A percentile compares a stretch with the other conserved stretches of the same genome.
Conservation (phyloP, 2,329 filamentous ascomycete genomes). For the Fonsecaea nubica region DNA sequence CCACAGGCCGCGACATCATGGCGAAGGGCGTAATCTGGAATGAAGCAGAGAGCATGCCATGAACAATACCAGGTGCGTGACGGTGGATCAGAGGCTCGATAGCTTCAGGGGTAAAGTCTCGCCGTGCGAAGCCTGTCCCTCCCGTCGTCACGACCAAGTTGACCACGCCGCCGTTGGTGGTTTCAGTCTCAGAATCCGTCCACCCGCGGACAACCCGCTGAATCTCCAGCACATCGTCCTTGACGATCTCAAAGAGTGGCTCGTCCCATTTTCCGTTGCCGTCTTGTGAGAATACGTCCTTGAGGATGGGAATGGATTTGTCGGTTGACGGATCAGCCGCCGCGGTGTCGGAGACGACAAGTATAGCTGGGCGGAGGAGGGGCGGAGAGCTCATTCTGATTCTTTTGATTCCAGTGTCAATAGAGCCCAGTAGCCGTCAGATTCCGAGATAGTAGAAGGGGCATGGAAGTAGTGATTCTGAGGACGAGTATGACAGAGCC, state of each 20-base stretch:
- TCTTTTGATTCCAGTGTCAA: neutral
- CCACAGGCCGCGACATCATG: conserved; percentile 93
- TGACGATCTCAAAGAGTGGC: conserved; percentile 73
- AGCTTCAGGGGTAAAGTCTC: conserved; percentile 90
- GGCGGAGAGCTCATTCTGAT: conserved; percentile 15
- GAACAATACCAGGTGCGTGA: conserved; percentile 86
- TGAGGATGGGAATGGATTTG: conserved; percentile 70
- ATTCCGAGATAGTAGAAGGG: neutral
- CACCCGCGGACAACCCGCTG: conserved; percentile 74
- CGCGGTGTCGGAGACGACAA: conserved; percentile 91
- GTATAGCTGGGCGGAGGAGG: conserved; percentile 73
- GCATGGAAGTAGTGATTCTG: neutral
- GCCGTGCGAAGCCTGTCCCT: conserved; percentile 87
- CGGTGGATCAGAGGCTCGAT: conserved; percentile 80
- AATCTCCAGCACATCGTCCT: conserved; percentile 77
- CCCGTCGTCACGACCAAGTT: conserved; percentile 89
- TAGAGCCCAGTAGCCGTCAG: neutral
- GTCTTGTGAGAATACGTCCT: conserved; percentile 70
- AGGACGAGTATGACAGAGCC: too few relatives aligned
- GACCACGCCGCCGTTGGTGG: conserved; percentile 43
- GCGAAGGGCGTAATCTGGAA: conserved; percentile 90
- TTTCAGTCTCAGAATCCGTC: conserved; percentile 65
- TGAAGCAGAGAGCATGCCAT: conserved; percentile 89
- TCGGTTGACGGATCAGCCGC: conserved; percentile 79
- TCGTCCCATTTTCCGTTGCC: conserved; percentile 75